A percentile compares a stretch with the other conserved stretches of the same genome.
Conservation (phyloP, 805 yeast species). For the Starmerella etchellsii region DNA sequence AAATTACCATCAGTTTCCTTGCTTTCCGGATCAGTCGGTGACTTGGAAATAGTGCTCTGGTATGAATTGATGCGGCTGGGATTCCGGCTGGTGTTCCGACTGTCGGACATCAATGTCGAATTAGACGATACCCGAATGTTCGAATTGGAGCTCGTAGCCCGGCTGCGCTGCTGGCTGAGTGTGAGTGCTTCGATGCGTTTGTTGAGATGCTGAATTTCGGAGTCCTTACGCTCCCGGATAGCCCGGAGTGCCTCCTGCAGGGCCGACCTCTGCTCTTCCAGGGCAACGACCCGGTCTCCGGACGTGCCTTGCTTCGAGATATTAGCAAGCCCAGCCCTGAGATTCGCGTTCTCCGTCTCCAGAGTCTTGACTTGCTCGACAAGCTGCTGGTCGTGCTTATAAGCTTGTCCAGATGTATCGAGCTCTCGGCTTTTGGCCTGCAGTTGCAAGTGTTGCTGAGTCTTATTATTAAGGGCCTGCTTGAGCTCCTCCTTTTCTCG, state of each 20-base stretch:
- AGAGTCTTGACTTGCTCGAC: constrained; percentile 25
- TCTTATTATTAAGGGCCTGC: constrained; percentile 3
- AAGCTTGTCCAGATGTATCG: constrained; percentile 16
- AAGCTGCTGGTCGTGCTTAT: constrained; percentile 20
- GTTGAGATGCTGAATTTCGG: constrained; percentile 25
- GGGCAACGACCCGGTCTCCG: constrained; percentile 26
- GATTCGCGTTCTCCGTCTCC: constrained; percentile 25
- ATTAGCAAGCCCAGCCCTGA: constrained; percentile 25
- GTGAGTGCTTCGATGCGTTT: constrained; percentile 23
- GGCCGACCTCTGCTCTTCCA: constrained; percentile 29
- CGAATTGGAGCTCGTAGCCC: not conserved
- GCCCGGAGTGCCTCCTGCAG: constrained; percentile 31
- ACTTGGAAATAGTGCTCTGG: not conserved
- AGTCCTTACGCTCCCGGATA: constrained; percentile 29
- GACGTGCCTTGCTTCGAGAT: constrained; percentile 25
- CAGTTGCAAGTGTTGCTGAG: constrained; percentile 5
- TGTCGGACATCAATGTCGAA: constrained; percentile 1
- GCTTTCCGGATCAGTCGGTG: not conserved
- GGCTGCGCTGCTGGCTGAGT: constrained; percentile 3
- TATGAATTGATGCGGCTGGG: too few relatives aligned
- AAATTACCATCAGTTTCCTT: not conserved
- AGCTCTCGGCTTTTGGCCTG: constrained; percentile 9
- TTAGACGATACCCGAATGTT: too few relatives aligned
- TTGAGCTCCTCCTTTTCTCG: constrained; percentile 20
- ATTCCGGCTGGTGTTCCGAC: too few relatives aligned